Percentiles rank a stretch among this genome's conserved stretches.
Conservation (phyloP, 768 basidiomycete genomes). For the Coprinopsis cinerea region DNA sequence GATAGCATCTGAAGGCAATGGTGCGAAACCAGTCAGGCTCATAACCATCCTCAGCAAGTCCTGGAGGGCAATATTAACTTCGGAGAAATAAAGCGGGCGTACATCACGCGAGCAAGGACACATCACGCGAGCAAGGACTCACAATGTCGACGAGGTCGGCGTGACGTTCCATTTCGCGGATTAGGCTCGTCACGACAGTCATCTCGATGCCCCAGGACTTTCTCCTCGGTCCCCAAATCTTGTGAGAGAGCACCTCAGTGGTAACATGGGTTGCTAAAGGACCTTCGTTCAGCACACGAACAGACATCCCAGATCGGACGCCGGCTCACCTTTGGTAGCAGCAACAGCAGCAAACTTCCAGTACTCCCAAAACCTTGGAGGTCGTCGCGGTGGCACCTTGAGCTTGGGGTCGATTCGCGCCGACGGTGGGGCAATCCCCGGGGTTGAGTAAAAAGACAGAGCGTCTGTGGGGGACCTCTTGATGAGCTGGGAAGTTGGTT, state of each 20-base stretch:
- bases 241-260: conserved; percentile 68
- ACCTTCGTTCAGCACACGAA: neutral
- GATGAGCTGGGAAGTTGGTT: conserved; percentile 17
- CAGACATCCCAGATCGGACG: conserved; percentile 5
- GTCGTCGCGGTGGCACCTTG: conserved; percentile 48
- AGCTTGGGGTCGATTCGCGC: conserved; percentile 65
- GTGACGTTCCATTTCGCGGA: conserved; percentile 79
- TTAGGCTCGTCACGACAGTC: conserved; percentile 81
- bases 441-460: conserved; percentile 55
- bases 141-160: conserved; percentile 82
- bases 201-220: conserved; percentile 94
- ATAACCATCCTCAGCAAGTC: conserved; percentile 57
- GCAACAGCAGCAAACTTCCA: conserved; percentile 69
- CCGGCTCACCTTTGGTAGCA: conserved; percentile 53
- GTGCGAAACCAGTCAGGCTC: conserved; percentile 74
- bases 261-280: conserved; percentile 41
- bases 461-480: conserved; percentile 24
- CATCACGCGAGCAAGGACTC: conserved; percentile 20
- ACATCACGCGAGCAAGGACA: neutral
- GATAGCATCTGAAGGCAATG: conserved; percentile 86
- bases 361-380: conserved; percentile 60
- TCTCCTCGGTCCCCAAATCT: conserved; percentile 81
- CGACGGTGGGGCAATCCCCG: conserved; percentile 67
- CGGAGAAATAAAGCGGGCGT: neutral
- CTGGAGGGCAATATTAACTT: conserved; percentile 20